These are phyloP conservation scores for Penicillium sp. DNA, from an alignment of 2,329 filamentous ascomycete species.

Conservation along the genomic window DNA sequence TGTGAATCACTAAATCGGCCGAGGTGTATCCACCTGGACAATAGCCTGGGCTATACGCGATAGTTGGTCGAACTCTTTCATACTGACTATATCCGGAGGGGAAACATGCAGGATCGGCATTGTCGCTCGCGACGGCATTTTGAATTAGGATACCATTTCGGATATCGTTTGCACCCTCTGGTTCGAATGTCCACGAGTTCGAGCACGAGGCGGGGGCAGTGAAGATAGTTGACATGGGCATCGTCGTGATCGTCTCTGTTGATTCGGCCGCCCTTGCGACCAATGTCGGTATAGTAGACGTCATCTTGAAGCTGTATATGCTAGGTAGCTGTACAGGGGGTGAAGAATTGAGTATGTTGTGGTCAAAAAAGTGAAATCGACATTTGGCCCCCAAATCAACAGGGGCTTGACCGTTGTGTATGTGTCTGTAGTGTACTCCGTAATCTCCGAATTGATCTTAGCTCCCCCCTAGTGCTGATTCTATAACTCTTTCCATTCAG, in stretches of 20 bases:
- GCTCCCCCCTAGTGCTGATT: not conserved
- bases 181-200: constrained; percentile 5
- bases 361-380: not conserved
- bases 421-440: not conserved
- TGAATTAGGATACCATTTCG: not conserved
- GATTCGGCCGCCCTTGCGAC: not conserved
- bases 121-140: not conserved
- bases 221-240: constrained; percentile 2
- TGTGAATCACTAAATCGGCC: constrained; percentile 15
- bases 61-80: constrained; percentile 11
- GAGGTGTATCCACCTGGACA: constrained; percentile 28
- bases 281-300: not conserved
- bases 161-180: not conserved
- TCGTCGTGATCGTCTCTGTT: not conserved
- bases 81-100: constrained; percentile 3
- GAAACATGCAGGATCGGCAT: constrained; percentile 3
- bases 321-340: not conserved
- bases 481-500: not conserved
- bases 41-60: constrained; percentile 24
- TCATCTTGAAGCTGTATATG: not conserved
- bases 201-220: constrained; percentile 4
- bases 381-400: not conserved
- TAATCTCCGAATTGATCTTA: not conserved
- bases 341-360: not conserved
- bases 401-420: not conserved